These are phyloP conservation scores for Boletus bicolor DNA, from an alignment of 768 basidiomycete genomes.

Conservation along the genomic window DNA sequence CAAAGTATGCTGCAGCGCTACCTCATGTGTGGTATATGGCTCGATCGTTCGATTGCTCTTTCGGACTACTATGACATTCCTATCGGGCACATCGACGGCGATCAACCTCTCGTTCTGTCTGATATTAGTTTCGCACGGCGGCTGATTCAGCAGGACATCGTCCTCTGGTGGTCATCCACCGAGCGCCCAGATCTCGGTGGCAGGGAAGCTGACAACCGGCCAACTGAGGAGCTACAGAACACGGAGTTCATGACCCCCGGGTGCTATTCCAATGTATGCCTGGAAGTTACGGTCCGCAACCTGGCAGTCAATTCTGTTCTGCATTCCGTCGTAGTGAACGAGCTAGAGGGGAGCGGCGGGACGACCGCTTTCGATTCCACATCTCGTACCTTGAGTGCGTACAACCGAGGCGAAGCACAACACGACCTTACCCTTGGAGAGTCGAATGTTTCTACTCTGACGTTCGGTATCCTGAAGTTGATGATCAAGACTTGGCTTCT, in stretches of 20 bases:
- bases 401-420: conserved; percentile 56
- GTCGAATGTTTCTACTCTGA: conserved; percentile 81
- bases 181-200: conserved; percentile 92
- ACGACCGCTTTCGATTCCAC: conserved; percentile 92
- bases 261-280: conserved; percentile 88
- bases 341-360: conserved; percentile 93
- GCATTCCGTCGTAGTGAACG: conserved; percentile 93
- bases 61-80: conserved; percentile 93
- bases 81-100: conserved; percentile 87
- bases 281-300: conserved; percentile 87
- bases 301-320: conserved; percentile 91
- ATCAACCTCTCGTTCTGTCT: conserved; percentile 81
- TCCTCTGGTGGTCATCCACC: conserved; percentile 95
- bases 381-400: conserved; percentile 88
- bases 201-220: conserved; percentile 79
- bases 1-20: conserved; percentile 85
- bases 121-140: conserved; percentile 91
- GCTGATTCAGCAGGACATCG: conserved; percentile 80
- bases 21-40: conserved; percentile 70
- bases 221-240: conserved; percentile 72
- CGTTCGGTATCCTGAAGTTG: conserved; percentile 77
- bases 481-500: conserved; percentile 92
- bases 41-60: conserved; percentile 73
- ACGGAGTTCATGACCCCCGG: conserved; percentile 86
- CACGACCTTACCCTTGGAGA: conserved; percentile 85